phyloP scores from a whole-genome alignment of 768 basidiomycete genomes.

The Phaeotremella skinneri region DNA sequence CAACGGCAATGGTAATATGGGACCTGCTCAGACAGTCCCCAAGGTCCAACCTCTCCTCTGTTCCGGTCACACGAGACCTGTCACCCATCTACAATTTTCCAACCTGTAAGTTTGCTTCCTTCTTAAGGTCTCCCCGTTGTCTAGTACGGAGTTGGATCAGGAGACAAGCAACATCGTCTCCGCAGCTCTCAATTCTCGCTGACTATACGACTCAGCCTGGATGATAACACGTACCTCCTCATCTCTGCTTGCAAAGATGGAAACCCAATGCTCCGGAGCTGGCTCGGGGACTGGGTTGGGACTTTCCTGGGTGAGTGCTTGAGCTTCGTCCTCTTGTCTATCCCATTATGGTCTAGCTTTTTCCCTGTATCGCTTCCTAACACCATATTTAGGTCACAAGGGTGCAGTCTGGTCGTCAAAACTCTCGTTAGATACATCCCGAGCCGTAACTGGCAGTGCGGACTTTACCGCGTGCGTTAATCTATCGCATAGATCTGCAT shows the following conservation, averaged over 20 bases:
- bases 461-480: conserved; percentile 90
- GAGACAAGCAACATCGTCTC: too few species aligned
- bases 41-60: conserved; percentile 52
- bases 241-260: conserved; percentile 99
- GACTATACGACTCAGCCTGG: conserved; percentile 52
- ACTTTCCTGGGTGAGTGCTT: conserved; percentile 54
- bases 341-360: not conserved
- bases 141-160: not conserved
- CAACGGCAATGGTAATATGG: conserved; percentile 2
- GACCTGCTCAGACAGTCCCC: conserved; percentile 6
- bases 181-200: not conserved
- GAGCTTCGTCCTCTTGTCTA: not conserved
- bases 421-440: conserved; percentile 75
- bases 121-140: not conserved
- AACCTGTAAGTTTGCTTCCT: conserved; percentile 42
- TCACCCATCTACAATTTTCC: conserved; percentile 92
- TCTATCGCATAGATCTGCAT: not conserved
- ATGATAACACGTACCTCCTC: conserved; percentile 81
- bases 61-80: conserved; percentile 57
- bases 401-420: conserved; percentile 98
- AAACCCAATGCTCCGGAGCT: conserved; percentile 92
- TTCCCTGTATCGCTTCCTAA: not conserved
- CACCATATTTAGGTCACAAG: conserved; percentile 53
- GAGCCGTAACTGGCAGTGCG: conserved; percentile 88
- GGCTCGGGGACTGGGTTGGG: conserved; percentile 99